A percentile compares a stretch with the other conserved stretches of the same genome.
phyloP scores from a whole-genome alignment of 805 yeast genomes.

The Wickerhamiella slavikovae region DNA sequence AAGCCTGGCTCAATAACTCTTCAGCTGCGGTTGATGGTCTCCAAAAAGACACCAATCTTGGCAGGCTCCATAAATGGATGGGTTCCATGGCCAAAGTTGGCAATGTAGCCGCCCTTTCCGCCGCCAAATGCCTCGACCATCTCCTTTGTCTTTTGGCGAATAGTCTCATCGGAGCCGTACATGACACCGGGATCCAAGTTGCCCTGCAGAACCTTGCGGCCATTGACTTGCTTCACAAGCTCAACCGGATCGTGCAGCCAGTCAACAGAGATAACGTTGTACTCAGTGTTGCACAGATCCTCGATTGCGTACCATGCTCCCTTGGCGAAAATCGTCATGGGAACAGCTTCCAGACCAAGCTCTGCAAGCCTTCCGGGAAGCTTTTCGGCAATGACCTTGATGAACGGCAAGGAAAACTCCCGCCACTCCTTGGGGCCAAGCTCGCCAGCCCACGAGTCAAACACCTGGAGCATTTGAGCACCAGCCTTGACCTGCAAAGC shows the following conservation, averaged over 20 bases:
- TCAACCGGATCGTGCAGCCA: constrained; percentile 76
- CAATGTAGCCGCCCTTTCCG: constrained; percentile 75
- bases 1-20: too few species aligned
- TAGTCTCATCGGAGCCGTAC: constrained; percentile 72
- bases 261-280: constrained; percentile 77
- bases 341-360: constrained; percentile 58
- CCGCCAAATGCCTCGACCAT: constrained; percentile 92
- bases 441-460: constrained; percentile 97
- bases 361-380: constrained; percentile 52
- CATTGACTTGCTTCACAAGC: constrained; percentile 54
- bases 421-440: constrained; percentile 75
- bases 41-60: constrained; percentile 60
- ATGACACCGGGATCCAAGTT: constrained; percentile 89
- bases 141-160: constrained; percentile 57
- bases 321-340: constrained; percentile 80
- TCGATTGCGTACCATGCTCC: constrained; percentile 96
- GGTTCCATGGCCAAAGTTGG: constrained; percentile 95
- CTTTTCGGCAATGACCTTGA: constrained; percentile 49
- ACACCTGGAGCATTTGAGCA: constrained; percentile 92
- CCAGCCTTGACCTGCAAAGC: constrained; percentile 94
- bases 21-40: constrained; percentile 83
- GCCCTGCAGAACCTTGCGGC: constrained; percentile 70
- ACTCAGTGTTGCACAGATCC: constrained; percentile 59
- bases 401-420: constrained; percentile 76
- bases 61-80: constrained; percentile 96